Evolutionary conservation across 1,284 basidiomycete species (phyloP), one percentile per base, ranked within the genome.

Genomic region (Ceratobasidium sp.): DNA sequence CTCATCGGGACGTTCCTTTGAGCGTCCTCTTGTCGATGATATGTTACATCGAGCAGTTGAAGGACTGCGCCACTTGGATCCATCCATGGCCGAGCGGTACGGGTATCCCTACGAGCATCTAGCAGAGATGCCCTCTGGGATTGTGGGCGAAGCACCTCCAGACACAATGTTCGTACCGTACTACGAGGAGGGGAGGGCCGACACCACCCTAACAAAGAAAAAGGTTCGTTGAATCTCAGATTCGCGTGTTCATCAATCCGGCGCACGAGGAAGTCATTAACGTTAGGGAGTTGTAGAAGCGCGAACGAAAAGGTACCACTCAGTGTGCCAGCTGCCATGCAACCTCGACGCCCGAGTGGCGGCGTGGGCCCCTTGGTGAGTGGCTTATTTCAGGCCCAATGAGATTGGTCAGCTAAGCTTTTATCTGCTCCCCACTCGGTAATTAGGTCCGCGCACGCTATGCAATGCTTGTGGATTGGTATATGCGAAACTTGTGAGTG

Each of bases 291-390:
- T 54, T 13, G 75, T 25, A 73, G 71, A 59, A 76, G 76, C 73
- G 70, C 56, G 65, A 74, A 69, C 64, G 70, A 49, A 61, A 66
- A 34, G 49, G 76, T 43, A 22, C 67, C 88, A 25, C 93, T 93
- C 90, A 88, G 49, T 94, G 92, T 83, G 85, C 92, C 43, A 93
- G 92, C 40, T 94, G 92, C 83, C 87, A 85, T 80, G 92, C 92
- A 77, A 94, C 92, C n/a, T 90, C 92, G 74, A 94, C 93, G 76
- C 92, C 92, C 5, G 92, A 94, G 85, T 94, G 93, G 92, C 86
- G 92, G 76, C 84, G 92, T 79, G 92, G 92, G 0, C 92, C 92
- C 17, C 83, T 94, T 84, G 92, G 92, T 93, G 81, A 82, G 87
- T 34, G 32, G 44, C 19, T n/a, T 17, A 25, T 32, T 67, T 57